Percentiles rank a stretch among this genome's conserved stretches.
These are phyloP conservation scores for Hypocrella siamensis DNA, from an alignment of 2,329 filamentous ascomycete genomes.

Conservation along the genomic window DNA sequence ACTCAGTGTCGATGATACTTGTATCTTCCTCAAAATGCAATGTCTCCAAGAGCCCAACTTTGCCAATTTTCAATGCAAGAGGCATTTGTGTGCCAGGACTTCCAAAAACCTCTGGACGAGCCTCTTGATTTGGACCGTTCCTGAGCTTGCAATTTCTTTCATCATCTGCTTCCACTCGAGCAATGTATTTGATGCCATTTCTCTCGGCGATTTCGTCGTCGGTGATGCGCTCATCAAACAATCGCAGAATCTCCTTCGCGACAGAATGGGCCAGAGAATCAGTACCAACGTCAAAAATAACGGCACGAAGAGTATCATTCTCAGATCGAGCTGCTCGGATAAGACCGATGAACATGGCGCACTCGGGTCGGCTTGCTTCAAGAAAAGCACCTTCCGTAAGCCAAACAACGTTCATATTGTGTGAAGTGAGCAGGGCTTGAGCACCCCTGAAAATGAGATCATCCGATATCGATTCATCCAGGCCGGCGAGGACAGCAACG, in stretches of 20 bases:
- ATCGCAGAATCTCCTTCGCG: neutral
- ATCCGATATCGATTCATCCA: no score
- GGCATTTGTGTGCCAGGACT: neutral
- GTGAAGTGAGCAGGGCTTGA: no score
- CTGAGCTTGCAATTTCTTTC: neutral
- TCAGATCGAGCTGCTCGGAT: neutral
- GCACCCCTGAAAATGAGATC: no score
- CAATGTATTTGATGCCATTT: no score
- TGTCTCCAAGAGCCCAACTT: neutral
- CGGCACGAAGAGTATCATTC: neutral
- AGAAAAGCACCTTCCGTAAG: conserved; percentile 5
- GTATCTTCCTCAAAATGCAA: neutral
- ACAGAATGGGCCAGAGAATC: neutral
- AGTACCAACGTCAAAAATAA: neutral
- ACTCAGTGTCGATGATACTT: neutral
- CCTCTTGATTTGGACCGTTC: neutral
- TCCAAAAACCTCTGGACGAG: neutral
- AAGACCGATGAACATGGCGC: neutral
- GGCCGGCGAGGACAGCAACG: no score
- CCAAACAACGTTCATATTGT: conserved; percentile 8
- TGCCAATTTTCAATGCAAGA: neutral
- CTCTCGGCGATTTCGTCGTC: no score
- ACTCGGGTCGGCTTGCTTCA: neutral
- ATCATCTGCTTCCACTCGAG: no score
- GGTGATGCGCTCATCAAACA: no score